Percentiles rank a stretch among this genome's conserved stretches.
Conservation (phyloP, 2,329 filamentous ascomycete genomes). For the Neonectria hederae region DNA sequence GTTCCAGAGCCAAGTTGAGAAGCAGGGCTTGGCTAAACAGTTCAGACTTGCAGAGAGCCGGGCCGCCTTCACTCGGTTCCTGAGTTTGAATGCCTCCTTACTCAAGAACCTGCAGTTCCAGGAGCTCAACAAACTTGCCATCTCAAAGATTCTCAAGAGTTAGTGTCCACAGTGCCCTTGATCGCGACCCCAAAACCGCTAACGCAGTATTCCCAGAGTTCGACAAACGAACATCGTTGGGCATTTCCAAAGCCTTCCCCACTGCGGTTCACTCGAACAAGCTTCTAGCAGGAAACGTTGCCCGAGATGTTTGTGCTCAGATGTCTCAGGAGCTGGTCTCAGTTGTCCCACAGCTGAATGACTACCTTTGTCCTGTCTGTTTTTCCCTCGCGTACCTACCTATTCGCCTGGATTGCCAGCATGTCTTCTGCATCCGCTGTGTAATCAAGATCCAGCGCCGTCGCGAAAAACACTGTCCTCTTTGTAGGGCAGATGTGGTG, state of each 20-base stretch:
- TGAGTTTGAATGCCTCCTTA: conserved; percentile 78
- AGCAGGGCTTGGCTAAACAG: conserved; percentile 64
- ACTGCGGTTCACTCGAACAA: conserved; percentile 66
- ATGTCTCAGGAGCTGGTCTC: conserved; percentile 77
- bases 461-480: conserved; percentile 74
- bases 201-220: conserved; percentile 70
- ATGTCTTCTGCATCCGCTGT: conserved; percentile 86
- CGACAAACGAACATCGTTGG: conserved; percentile 83
- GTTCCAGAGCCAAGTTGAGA: conserved; percentile 75
- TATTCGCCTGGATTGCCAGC: conserved; percentile 77
- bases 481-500: conserved; percentile 78
- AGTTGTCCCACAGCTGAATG: conserved; percentile 82
- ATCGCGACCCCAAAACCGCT: conserved; percentile 7
- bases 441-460: conserved; percentile 81
- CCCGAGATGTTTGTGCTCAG: conserved; percentile 78
- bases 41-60: conserved; percentile 75
- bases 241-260: conserved; percentile 71
- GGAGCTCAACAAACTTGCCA: conserved; percentile 81
- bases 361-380: conserved; percentile 85
- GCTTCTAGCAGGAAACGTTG: conserved; percentile 73
- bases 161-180: conserved; percentile 39
- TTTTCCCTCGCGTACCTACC: conserved; percentile 83
- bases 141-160: conserved; percentile 89
- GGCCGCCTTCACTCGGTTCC: conserved; percentile 72
- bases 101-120: conserved; percentile 85